These are phyloP conservation scores for Malus domestica DNA, from an alignment of 306 rosid species.

Conservation along the genomic window DNA sequence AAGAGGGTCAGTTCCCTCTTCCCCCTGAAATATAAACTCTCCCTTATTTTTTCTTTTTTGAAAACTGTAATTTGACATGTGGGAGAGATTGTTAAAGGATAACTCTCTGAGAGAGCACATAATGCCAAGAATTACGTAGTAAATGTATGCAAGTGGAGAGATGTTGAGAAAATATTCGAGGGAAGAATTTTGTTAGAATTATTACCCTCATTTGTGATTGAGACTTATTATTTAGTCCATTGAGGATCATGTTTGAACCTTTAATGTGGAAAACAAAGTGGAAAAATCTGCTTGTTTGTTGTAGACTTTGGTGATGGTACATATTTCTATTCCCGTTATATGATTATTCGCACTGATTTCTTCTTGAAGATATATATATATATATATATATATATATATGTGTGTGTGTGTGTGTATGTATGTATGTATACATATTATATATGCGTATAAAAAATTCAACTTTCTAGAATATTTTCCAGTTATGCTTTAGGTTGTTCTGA, in stretches of 20 bases:
- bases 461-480: not conserved
- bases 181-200: no score
- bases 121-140: not conserved
- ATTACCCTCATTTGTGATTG: not conserved
- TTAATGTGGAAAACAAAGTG: not conserved
- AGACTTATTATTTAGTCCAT: not conserved
- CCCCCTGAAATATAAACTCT: not conserved
- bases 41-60: not conserved
- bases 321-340: not conserved
- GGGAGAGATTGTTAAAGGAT: not conserved
- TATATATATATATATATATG: no score
- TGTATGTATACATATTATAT: no score
- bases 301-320: not conserved
- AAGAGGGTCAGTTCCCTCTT: not conserved
- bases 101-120: not conserved
- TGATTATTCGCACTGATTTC: not conserved
- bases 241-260: not conserved
- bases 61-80: not conserved
- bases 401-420: rapidly evolving
- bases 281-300: not conserved
- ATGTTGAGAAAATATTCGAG: not conserved
- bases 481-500: constrained; percentile 6
- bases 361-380: not conserved
- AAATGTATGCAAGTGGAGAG: not conserved
- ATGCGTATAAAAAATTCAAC: not conserved